phyloP scores from a whole-genome alignment of 306 rosid genomes.

The Malus orientalis region DNA sequence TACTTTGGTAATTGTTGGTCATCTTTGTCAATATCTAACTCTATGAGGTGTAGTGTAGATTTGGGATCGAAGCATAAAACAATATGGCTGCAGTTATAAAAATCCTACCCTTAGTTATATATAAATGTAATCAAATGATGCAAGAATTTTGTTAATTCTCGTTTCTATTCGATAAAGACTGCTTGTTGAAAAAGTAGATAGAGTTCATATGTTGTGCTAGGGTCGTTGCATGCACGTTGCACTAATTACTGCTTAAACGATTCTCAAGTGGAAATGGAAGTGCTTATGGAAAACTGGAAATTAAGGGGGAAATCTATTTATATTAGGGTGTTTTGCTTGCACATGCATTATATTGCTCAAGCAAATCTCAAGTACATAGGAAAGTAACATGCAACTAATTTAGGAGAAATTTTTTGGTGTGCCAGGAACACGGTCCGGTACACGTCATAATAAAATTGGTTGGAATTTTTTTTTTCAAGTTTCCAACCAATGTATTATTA shows the following conservation, averaged over 20 bases:
- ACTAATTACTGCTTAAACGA: too few species aligned
- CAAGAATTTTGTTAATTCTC: neutral
- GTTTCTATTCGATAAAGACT: neutral
- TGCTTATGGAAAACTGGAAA: too few species aligned
- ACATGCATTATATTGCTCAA: neutral
- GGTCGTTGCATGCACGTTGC: too few species aligned
- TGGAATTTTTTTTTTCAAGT: too few species aligned
- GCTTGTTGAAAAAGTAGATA: too few species aligned
- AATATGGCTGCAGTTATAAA: neutral
- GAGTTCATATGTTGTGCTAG: too few species aligned
- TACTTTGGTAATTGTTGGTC: neutral
- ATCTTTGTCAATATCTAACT: slow-evolving; percentile 10
- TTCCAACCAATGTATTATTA: too few species aligned
- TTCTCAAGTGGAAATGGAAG: too few species aligned
- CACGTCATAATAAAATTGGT: too few species aligned
- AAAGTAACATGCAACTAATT: neutral
- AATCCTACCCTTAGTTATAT: neutral
- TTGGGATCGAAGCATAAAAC: neutral
- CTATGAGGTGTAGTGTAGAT: neutral
- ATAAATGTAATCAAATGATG: neutral
- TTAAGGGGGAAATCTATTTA: too few species aligned
- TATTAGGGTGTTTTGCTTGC: neutral
- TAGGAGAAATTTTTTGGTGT: too few species aligned
- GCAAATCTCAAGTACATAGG: neutral
- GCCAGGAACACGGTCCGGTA: too few species aligned